Base-by-base conservation (phyloP, 169 alveolate genomes). In the Babesia ovata region DNA sequence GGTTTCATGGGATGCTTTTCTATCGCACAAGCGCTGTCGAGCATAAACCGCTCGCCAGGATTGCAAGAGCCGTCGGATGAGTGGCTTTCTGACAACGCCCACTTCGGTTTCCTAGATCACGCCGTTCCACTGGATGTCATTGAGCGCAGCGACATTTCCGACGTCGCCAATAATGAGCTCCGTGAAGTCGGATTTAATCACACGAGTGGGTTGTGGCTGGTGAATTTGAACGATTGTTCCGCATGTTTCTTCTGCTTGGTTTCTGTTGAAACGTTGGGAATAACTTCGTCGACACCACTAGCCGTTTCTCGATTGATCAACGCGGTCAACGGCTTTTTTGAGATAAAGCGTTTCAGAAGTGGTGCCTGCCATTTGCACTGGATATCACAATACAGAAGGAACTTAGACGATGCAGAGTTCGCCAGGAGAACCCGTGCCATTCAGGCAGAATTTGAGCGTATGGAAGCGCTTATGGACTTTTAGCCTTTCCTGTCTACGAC, bases 41-140 rank as follows among this genome's bases (percentile, higher is more conserved):
- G 17, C 26, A 22, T 67, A 1, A 67, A 67, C 42, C 33, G 39
- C 19, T 67, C 65, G 14, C 66, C 76, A 36, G 22, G 61, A 4
- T 28, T 67, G 16, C n/a, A 19, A 7, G 58, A 50, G 28, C 76
- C 76, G 2, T 16, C 59, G 33, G 6, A 63, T 12, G 33, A 9
- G 4, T 67, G 76, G 76, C 26, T 67, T 14, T 46, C 14, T 2
- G 76, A 67, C 16, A 53, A 67, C 42, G 19, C 56, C 17, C 76
- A 59, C 52, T 81, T n/a, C 42, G 88, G 88, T 0, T 81, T 73
- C 53, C 39, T 81, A 29, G 70, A 81, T 44, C 81, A 67, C 45
- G 49, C 88, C 45, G 45, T 75, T 8, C 78, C 76, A 22, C 53
- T 72, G 14, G 63, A 26, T 24, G 62, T 58, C 14, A 61, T 48